A percentile compares a stretch with the other conserved stretches of the same genome.
phyloP scores from a whole-genome alignment of 768 basidiomycete genomes.

The Hypsizygus marmoreus region DNA sequence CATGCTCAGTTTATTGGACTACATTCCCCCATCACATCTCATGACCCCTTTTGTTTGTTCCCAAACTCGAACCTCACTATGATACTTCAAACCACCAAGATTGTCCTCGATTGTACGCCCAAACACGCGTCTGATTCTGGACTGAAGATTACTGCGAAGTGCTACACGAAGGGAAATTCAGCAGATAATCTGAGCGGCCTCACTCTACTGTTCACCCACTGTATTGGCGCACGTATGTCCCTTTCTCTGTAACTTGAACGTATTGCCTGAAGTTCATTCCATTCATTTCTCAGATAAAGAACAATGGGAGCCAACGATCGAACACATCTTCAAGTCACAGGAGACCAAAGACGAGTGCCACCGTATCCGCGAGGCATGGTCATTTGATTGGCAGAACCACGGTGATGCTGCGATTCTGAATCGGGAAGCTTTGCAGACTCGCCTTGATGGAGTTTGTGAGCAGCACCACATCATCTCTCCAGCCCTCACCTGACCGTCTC shows the following conservation, averaged over 20 bases:
- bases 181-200: conserved; percentile 33
- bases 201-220: conserved; percentile 49
- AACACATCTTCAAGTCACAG: conserved; percentile 36
- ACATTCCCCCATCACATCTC: too few species aligned
- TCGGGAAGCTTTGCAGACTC: conserved; percentile 27
- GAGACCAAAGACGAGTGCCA: conserved; percentile 12
- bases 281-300: conserved; percentile 45
- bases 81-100: background rate
- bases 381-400: conserved; percentile 53
- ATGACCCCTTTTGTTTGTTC: too few species aligned
- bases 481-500: background rate
- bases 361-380: conserved; percentile 47
- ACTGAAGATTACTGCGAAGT: conserved; percentile 47
- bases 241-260: background rate
- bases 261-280: background rate
- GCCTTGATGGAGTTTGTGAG: conserved; percentile 33
- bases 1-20: too few species aligned
- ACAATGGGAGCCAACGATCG: conserved; percentile 53
- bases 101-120: background rate
- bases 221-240: conserved; percentile 47
- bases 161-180: conserved; percentile 35
- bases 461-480: too few species aligned
- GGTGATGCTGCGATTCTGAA: conserved; percentile 52
- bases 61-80: too few species aligned
- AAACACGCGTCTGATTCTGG: too few species aligned